A percentile compares a stretch with the other conserved stretches of the same genome.
Evolutionary conservation across 345 rosid species (phyloP).

Genomic region (Abelmoschus esculentus): DNA sequence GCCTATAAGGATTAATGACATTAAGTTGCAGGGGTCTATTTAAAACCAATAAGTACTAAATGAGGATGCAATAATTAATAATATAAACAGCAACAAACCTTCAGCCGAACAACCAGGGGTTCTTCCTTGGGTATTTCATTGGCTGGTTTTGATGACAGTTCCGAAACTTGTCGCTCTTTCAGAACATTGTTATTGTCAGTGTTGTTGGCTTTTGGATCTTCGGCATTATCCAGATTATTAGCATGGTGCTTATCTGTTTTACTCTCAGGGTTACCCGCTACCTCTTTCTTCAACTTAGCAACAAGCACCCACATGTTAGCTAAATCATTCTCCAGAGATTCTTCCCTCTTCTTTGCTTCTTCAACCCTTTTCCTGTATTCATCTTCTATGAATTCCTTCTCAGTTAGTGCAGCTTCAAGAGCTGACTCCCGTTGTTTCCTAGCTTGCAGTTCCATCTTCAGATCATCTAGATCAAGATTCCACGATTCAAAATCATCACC

Average conservation of each 20-base stretch:
- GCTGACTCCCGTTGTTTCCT: slow-evolving; percentile 82
- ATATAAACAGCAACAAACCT: slow-evolving; percentile 34
- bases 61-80: too few species aligned
- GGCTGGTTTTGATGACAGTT: slow-evolving; percentile 36
- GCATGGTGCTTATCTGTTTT: slow-evolving; percentile 32
- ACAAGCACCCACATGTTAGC: slow-evolving; percentile 99
- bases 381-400: slow-evolving; percentile 75
- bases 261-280: slow-evolving; percentile 40
- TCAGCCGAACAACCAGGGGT: slow-evolving; percentile 81
- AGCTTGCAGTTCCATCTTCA: slow-evolving; percentile 79
- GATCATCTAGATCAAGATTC: slow-evolving; percentile 71
- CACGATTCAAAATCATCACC: slow-evolving; percentile 67
- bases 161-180: slow-evolving; percentile 44
- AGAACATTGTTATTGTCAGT: slow-evolving; percentile 28
- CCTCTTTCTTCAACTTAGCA: slow-evolving; percentile 88
- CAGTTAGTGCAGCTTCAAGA: slow-evolving; percentile 79
- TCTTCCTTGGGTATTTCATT: slow-evolving; percentile 67
- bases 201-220: slow-evolving; percentile 35
- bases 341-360: slow-evolving; percentile 87
- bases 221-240: slow-evolving; percentile 23
- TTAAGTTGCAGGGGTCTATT: not conserved
- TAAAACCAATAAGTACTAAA: too few species aligned
- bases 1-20: slow-evolving; percentile 42
- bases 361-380: slow-evolving; percentile 74
- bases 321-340: slow-evolving; percentile 85